Base-by-base conservation (phyloP, 2,329 filamentous ascomycete genomes). In the Fusarium nisikadoi region DNA sequence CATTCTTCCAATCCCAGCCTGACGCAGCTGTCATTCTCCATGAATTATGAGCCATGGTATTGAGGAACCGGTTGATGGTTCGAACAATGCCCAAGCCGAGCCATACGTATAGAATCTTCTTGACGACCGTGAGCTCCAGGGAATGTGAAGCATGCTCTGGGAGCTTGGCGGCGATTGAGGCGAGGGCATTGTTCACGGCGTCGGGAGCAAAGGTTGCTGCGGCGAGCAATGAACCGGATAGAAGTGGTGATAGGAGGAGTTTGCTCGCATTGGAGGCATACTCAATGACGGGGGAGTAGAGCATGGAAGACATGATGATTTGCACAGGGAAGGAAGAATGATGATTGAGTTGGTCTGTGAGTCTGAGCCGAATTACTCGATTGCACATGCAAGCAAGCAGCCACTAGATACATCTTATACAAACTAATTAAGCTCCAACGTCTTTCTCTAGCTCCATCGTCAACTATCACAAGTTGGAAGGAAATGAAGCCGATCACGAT, bases 1-100 rank as follows among this genome's bases (percentile, higher is more conserved):
- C 84, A 7, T 77, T 76, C 9, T 77, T 71, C 81, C 83, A 85
- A 52, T 82, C 70, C 81, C 81, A 80, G 19, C 70, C 71, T 5
- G 47, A 58, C 11, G 72, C 65, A 6, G 71, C 29, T 2, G 23
- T 60, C 1, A 77, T 11, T 11, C 77, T 76, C 79, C 79, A 80
- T 13, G 75, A 75, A n/a, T 80, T 80, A 52, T 68, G 68, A 6
- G 78, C 79, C 73, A 78, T 75, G 19, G 59, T 52, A 57, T 77
- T 80, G 13, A 79, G 68, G 4, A 46, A 50, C 10, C 55, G 42
- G 60, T 80, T 81, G 70, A 77, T 36, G 38, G 45, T 33, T 14
- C 70, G 67, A 10, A 79, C 14, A 16, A 79, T 10, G 11, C 77
- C 72, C 11, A 80, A 27, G 5, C 56, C 75, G 16, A 80, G 39